Percentiles rank a stretch among this genome's conserved stretches.
Conservation (phyloP, 257 asterid species). For the Primulina eburnea region DNA sequence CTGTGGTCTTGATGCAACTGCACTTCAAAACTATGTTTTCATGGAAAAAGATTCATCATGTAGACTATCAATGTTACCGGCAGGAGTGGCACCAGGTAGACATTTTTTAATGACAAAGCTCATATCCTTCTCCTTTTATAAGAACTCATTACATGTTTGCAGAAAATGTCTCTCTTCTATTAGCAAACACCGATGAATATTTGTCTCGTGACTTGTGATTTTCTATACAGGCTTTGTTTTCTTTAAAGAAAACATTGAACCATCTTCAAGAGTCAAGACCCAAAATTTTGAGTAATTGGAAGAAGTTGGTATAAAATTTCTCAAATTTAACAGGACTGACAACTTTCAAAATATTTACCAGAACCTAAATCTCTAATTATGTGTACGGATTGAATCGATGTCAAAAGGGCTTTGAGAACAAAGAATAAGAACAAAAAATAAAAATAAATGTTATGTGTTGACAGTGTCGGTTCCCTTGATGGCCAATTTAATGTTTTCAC, state of each 20-base stretch:
- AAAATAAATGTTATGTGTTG: neutral
- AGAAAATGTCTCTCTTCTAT: neutral
- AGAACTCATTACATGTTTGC: conserved; percentile 8
- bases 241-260: neutral
- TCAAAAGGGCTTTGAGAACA: neutral
- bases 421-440: neutral
- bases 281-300: conserved; percentile 10
- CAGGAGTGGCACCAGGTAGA: conserved; percentile 58
- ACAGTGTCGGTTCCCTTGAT: conserved; percentile 3
- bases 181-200: conserved; percentile 8
- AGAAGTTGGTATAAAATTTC: neutral
- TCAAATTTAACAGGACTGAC: neutral
- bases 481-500: conserved; percentile 12
- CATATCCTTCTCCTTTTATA: conserved; percentile 12
- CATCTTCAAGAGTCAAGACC: conserved; percentile 4
- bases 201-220: neutral
- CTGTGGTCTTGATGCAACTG: conserved; percentile 45
- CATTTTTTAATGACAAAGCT: conserved; percentile 19
- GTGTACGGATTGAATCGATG: neutral
- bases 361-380: conserved; percentile 3
- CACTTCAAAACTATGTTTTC: conserved; percentile 52
- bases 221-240: neutral
- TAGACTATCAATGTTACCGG: conserved; percentile 56
- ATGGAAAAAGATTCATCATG: conserved; percentile 44
- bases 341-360: neutral